Percentiles rank a stretch among this genome's conserved stretches.
Evolutionary conservation across 2,329 filamentous ascomycete genomes (phyloP).

Genomic region (Rosellinia necatrix): DNA sequence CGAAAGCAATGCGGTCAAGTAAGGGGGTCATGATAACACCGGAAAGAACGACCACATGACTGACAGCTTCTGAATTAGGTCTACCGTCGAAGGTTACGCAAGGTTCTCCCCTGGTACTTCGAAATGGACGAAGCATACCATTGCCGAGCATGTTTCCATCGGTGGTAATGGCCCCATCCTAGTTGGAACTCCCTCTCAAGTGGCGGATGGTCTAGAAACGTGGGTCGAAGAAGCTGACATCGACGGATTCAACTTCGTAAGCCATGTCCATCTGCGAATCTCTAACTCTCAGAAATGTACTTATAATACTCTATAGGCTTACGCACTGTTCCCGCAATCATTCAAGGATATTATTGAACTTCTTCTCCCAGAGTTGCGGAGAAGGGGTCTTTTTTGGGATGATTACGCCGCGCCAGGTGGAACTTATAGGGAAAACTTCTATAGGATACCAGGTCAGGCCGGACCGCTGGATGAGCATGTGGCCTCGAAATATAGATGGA

Average conservation of each 20-base stretch:
- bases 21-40: constrained; percentile 26
- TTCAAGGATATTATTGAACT: constrained; percentile 71
- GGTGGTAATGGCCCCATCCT: constrained; percentile 69
- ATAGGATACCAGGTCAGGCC: constrained; percentile 53
- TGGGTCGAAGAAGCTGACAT: constrained; percentile 73
- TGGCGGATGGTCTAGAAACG: constrained; percentile 69
- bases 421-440: constrained; percentile 66
- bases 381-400: constrained; percentile 62
- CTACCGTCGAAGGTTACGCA: constrained; percentile 60
- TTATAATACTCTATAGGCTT: constrained; percentile 48
- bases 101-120: constrained; percentile 61
- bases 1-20: constrained; percentile 49
- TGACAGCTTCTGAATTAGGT: constrained; percentile 39
- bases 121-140: constrained; percentile 74
- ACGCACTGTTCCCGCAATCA: constrained; percentile 68
- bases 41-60: constrained; percentile 3
- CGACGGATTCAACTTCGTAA: constrained; percentile 75
- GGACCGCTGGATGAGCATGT: constrained; percentile 57
- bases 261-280: constrained; percentile 33
- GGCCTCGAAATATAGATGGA: constrained; percentile 54
- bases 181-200: constrained; percentile 66
- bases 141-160: constrained; percentile 69
- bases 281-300: neutral
- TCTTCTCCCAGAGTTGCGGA: constrained; percentile 65
- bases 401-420: constrained; percentile 59